phyloP scores from a whole-genome alignment of 2,329 filamentous ascomycete genomes.

The Epichloe scottii region DNA sequence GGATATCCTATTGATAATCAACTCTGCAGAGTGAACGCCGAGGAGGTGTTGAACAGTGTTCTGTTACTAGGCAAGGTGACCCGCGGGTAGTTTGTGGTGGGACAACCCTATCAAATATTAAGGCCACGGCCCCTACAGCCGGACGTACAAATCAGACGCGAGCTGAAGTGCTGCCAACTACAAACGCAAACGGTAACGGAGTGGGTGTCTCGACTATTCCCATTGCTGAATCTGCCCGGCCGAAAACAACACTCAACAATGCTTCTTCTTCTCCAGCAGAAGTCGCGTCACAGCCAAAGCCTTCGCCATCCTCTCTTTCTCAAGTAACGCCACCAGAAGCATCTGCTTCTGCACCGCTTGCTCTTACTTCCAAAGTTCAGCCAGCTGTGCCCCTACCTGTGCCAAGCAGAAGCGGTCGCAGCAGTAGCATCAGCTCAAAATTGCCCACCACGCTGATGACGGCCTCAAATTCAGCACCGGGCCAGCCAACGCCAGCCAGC shows the following conservation, averaged over 20 bases:
- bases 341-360: background rate
- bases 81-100: background rate
- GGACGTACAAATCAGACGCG: background rate
- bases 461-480: background rate
- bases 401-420: background rate
- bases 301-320: background rate
- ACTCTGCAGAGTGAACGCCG: background rate
- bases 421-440: background rate
- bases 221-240: conserved; percentile 13
- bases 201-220: conserved; percentile 20
- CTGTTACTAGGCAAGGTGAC: background rate
- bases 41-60: background rate
- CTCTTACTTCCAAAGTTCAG: background rate
- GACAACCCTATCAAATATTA: background rate
- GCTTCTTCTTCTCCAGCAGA: background rate
- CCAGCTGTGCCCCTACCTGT: background rate
- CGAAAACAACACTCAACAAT: conserved; percentile 15
- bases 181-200: conserved; percentile 14
- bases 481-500: background rate
- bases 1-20: background rate
- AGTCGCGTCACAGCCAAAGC: background rate
- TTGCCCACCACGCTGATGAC: background rate
- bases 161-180: background rate
- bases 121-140: background rate
- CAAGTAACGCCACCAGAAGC: background rate